These are phyloP conservation scores for Collybia sordida DNA, from an alignment of 768 basidiomycete genomes.

Conservation along the genomic window DNA sequence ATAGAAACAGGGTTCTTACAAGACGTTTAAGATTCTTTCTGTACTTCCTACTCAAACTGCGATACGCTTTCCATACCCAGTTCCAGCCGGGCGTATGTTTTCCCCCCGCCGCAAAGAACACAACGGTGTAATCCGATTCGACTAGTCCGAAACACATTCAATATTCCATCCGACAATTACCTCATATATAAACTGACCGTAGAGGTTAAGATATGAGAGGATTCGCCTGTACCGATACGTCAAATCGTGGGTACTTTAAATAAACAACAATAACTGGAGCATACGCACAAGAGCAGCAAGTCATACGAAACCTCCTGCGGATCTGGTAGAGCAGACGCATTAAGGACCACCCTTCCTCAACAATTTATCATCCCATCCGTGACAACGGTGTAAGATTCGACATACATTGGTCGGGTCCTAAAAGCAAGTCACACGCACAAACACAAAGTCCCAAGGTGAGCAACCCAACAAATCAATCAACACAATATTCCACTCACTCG, in stretches of 20 bases:
- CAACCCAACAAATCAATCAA: neutral
- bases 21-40: slow-evolving; percentile 85
- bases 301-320: slow-evolving; percentile 78
- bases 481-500: slow-evolving; percentile 54
- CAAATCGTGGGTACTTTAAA: neutral
- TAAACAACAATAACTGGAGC: slow-evolving; percentile 28
- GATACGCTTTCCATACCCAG: slow-evolving; percentile 91
- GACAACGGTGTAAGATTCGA: slow-evolving; percentile 13
- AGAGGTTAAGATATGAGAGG: slow-evolving; percentile 76
- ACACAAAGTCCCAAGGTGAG: slow-evolving; percentile 5
- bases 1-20: slow-evolving; percentile 38
- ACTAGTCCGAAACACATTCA: slow-evolving; percentile 43
- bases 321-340: slow-evolving; percentile 82
- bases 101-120: slow-evolving; percentile 83
- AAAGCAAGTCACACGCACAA: neutral
- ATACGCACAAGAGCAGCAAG: slow-evolving; percentile 58
- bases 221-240: slow-evolving; percentile 52
- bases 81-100: slow-evolving; percentile 78
- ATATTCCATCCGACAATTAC: neutral
- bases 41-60: slow-evolving; percentile 78
- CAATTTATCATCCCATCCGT: slow-evolving; percentile 11
- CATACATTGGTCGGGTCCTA: slow-evolving; percentile 87
- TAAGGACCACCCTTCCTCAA: slow-evolving; percentile 70
- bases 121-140: slow-evolving; percentile 85
- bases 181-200: slow-evolving; percentile 46